These are phyloP conservation scores for Casuarina cunninghamiana DNA, from an alignment of 306 rosid species.

Conservation along the genomic window DNA sequence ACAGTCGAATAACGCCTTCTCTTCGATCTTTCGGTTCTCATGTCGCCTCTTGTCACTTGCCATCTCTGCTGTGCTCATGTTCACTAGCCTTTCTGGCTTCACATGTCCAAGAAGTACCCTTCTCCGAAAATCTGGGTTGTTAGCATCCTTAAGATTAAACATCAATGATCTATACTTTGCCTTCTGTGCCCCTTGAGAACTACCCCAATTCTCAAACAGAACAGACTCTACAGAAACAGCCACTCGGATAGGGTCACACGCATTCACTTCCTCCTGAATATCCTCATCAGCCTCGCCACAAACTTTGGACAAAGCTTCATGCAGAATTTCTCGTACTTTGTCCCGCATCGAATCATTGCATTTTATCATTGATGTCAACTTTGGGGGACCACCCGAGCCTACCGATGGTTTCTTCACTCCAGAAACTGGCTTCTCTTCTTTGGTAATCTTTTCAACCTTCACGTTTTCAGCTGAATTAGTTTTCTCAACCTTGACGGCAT, in stretches of 20 bases:
- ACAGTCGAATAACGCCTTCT: constrained; percentile 85
- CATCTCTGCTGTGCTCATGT: constrained; percentile 86
- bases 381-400: constrained; percentile 53
- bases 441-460: constrained; percentile 63
- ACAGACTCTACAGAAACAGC: constrained; percentile 86
- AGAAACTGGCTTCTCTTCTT: constrained; percentile 51
- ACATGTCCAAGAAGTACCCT: constrained; percentile 81
- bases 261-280: constrained; percentile 47
- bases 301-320: constrained; percentile 76
- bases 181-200: constrained; percentile 85
- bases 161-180: constrained; percentile 84
- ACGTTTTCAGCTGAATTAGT: constrained; percentile 35
- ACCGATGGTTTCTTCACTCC: constrained; percentile 46
- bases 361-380: constrained; percentile 71
- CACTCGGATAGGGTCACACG: constrained; percentile 78
- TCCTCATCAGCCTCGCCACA: constrained; percentile 69
- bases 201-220: constrained; percentile 88
- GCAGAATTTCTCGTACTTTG: constrained; percentile 77
- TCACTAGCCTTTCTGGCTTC: constrained; percentile 56
- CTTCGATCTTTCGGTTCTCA: constrained; percentile 61
- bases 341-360: constrained; percentile 64
- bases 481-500: constrained; percentile 51
- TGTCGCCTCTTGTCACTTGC: constrained; percentile 86
- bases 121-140: constrained; percentile 94
- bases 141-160: constrained; percentile 86